phyloP scores from a whole-genome alignment of 768 basidiomycete species.

The Termitomyces sp. region DNA sequence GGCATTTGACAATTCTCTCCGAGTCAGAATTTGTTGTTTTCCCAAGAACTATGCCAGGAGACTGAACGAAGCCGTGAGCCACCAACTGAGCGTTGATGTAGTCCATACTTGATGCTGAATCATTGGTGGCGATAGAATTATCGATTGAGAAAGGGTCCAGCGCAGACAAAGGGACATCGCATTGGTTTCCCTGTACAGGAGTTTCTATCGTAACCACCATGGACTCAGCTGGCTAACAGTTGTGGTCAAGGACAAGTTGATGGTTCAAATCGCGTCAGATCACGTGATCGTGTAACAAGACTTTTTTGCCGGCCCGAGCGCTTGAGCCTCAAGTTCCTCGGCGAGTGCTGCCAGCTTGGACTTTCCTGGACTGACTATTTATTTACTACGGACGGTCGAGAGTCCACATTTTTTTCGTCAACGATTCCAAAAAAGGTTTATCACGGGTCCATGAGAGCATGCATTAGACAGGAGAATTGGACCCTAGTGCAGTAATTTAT shows the following conservation, averaged over 20 bases:
- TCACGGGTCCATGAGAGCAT: not conserved
- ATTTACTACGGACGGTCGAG: no score
- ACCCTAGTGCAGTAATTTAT: not conserved
- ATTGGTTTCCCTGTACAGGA: slow-evolving; percentile 46
- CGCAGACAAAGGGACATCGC: slow-evolving; percentile 42
- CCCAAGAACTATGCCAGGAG: slow-evolving; percentile 64
- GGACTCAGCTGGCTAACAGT: not conserved
- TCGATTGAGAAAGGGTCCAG: slow-evolving; percentile 40
- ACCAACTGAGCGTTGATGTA: slow-evolving; percentile 80
- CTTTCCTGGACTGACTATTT: no score
- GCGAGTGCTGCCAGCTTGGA: no score
- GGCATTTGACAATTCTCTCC: slow-evolving; percentile 62
- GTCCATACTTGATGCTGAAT: slow-evolving; percentile 60
- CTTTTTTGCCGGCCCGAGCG: no score
- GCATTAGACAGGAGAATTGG: not conserved
- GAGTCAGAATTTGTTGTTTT: slow-evolving; percentile 51
- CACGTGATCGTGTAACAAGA: slow-evolving; percentile 17
- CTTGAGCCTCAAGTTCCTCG: no score
- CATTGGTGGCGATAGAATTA: slow-evolving; percentile 39
- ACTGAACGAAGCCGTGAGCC: slow-evolving; percentile 69
- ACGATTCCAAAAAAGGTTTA: not conserved
- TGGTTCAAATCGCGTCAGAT: slow-evolving; percentile 14
- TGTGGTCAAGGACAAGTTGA: not conserved
- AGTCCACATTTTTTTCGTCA: no score
- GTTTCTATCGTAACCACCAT: slow-evolving; percentile 29